Base-by-base conservation (phyloP, 1,284 basidiomycete species). In the Ustilago cynodontis region DNA sequence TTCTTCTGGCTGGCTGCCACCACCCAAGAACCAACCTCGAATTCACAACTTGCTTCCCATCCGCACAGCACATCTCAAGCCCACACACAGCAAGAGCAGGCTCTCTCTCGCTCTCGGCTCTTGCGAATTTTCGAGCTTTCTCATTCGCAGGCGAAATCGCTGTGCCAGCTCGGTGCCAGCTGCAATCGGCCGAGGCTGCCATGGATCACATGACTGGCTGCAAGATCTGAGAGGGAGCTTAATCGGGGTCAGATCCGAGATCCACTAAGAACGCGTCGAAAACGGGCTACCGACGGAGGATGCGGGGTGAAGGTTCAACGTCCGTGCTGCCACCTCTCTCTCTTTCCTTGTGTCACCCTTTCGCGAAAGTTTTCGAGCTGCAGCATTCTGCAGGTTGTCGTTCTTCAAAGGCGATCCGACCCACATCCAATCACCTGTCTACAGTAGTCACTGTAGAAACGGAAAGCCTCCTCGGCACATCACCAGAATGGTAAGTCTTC, bases 351-450 rank as follows among this genome's bases (percentile, higher is more conserved):
- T 43, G n/a, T 20, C 51, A 51, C 6, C 51, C 51, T 16, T 33
- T 14, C 22, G 20, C 22, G 16, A 65, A 66, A 51, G 58, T 59
- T 66, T 65, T 31, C 24, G 24, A 26, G 31, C 65, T 67, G 65
- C 65, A 67, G 59, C 54, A 26, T 52, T 41, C 33, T 68, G 65
- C 59, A 68, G 26, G n/a, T 53, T n/a, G n/a, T n/a, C n/a, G n/a
- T 10, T 11, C 8, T 37, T 37, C 14, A 37, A 14, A 37, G 35
- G 31, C 31, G 31, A 33, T 11, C 31, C 14, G 14, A 9, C 7
- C 35, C 33, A 31, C 24, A 10, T 33, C 10, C 18, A 16, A 31
- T 47, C 39, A 11, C 35, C 47, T 22, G 6, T 33, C 11, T 39
- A n/a, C n/a, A n/a, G n/a, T n/a, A n/a, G n/a, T n/a, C n/a, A n/a